Evolutionary conservation across 768 basidiomycete genomes (phyloP).

Genomic region (Suillus placidus): DNA sequence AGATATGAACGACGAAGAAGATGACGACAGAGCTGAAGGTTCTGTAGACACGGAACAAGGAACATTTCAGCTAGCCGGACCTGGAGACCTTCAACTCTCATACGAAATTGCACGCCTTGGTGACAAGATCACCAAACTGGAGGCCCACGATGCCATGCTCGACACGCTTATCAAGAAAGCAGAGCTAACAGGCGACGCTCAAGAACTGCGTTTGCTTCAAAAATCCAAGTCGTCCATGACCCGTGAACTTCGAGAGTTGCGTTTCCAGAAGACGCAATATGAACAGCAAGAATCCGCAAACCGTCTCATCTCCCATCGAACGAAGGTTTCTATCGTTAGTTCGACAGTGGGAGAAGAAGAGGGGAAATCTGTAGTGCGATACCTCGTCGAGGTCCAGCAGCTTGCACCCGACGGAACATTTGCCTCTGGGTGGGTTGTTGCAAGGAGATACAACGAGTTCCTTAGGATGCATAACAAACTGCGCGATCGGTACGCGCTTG

Average conservation of each 20-base stretch:
- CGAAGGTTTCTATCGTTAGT: conserved; percentile 81
- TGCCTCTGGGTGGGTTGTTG: conserved; percentile 90
- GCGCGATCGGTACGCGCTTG: conserved; percentile 69
- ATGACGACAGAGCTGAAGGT: conserved; percentile 34
- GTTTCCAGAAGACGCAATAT: conserved; percentile 91
- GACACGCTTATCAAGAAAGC: conserved; percentile 92
- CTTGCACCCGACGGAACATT: conserved; percentile 77
- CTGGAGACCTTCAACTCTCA: conserved; percentile 87
- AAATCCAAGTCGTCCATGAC: conserved; percentile 82
- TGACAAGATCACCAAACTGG: conserved; percentile 73
- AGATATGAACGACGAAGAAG: conserved; percentile 51
- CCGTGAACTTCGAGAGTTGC: conserved; percentile 79
- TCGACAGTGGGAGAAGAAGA: conserved; percentile 82
- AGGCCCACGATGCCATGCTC: conserved; percentile 81
- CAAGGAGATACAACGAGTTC: conserved; percentile 95
- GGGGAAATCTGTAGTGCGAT: conserved; percentile 89
- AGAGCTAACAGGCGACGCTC: conserved; percentile 87
- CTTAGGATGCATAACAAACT: conserved; percentile 85
- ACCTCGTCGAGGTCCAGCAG: conserved; percentile 91
- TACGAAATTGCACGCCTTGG: conserved; percentile 82
- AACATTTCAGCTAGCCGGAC: conserved; percentile 76
- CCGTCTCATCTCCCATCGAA: conserved; percentile 80
- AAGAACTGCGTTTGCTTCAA: conserved; percentile 80
- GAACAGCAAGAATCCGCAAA: conserved; percentile 95
- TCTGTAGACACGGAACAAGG: conserved; percentile 40